Evolutionary conservation across 148 eudicot genomes (phyloP), one percentile per base, ranked within the genome.

Genomic region (Polygonum aviculare): DNA sequence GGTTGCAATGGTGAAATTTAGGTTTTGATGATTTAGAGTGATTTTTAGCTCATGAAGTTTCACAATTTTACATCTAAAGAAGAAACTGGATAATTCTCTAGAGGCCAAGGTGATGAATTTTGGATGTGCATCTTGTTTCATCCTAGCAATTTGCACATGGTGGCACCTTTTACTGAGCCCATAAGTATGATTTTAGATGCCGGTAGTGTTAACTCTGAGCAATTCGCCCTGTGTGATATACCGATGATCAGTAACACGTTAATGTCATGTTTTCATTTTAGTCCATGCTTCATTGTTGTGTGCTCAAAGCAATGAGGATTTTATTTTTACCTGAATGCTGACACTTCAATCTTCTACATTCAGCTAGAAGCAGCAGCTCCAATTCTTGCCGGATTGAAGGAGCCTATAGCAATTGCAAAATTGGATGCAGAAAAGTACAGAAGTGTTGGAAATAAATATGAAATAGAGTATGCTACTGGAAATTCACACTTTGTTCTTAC

Each of bases 291-390:
- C 36, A 15, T 65, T 65, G 41, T 14, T 65, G 40, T 22, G 67
- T 7, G 67, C 67, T 60, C 14, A 60, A 21, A 26, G 33, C 3
- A 3, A 26, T 38, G 38, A 62, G 1, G 12, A 31, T 26, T 62
- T 54, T 18, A 62, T 93, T 26, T 62, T 54, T 18, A 62, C 95
- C 72, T 87, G 88, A 89, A 90, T 92, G 31, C 48, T 62, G 22
- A 67, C 19, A 33, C 77, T 38, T 57, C 19, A 54, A 47, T 22
- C 77, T 71, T 75, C 54, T 51, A 50, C 33, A 69, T 84, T 84
- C 91, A 94, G 98, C 87, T 94, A 81, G 97, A 92, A 78, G 90
- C 88, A 79, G 97, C 98, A 41, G 98, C 98, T 73, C 86, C 96
- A 63, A 59, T 86, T 79, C 94, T 94, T 77, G 90, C 96, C 76